A percentile compares a stretch with the other conserved stretches of the same genome.
Evolutionary conservation across 1,139 yeast species (phyloP).

Genomic region (Hemisphaericaspora xylofermentans): DNA sequence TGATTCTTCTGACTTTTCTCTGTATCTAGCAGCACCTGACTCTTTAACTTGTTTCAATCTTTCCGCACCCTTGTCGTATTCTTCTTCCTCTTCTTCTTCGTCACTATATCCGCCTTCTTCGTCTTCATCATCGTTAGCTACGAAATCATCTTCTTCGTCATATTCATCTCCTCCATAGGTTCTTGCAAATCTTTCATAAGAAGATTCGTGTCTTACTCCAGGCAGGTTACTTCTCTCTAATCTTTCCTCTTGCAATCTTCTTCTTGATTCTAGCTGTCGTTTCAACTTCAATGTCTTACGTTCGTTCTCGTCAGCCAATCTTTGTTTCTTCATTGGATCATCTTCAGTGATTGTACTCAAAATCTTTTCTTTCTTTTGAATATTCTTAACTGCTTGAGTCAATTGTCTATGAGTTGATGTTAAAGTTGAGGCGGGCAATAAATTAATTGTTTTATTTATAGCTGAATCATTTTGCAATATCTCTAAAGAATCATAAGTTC

Average conservation of each 20-base stretch:
- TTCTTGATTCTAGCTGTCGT: constrained; percentile 61
- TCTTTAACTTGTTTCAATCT: constrained; percentile 61
- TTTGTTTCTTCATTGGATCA: constrained; percentile 85
- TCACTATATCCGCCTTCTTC: constrained; percentile 47
- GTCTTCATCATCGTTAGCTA: constrained; percentile 45
- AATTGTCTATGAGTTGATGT: constrained; percentile 80
- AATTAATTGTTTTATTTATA: constrained; percentile 58
- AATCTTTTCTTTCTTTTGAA: constrained; percentile 60
- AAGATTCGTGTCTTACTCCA: constrained; percentile 24
- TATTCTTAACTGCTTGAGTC: constrained; percentile 72
- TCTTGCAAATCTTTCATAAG: constrained; percentile 42
- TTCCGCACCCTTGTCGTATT: constrained; percentile 59
- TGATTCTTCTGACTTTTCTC: constrained; percentile 37
- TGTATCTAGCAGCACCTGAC: constrained; percentile 53
- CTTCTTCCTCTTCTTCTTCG: constrained; percentile 59
- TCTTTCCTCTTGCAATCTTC: constrained; percentile 48
- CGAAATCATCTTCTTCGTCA: constrained; percentile 46
- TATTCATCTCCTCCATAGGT: constrained; percentile 44
- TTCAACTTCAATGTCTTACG: constrained; percentile 67
- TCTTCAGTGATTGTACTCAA: constrained; percentile 67
- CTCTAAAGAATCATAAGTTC: constrained; percentile 70
- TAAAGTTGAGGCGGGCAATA: constrained; percentile 84
- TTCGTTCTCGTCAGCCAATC: constrained; percentile 78
- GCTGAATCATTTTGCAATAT: constrained; percentile 58
- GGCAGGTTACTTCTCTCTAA: constrained; percentile 32